Evolutionary conservation across 345 rosid species (phyloP), one percentile per base, ranked within the genome.

Genomic region (Rhodomyrtus tomentosa): DNA sequence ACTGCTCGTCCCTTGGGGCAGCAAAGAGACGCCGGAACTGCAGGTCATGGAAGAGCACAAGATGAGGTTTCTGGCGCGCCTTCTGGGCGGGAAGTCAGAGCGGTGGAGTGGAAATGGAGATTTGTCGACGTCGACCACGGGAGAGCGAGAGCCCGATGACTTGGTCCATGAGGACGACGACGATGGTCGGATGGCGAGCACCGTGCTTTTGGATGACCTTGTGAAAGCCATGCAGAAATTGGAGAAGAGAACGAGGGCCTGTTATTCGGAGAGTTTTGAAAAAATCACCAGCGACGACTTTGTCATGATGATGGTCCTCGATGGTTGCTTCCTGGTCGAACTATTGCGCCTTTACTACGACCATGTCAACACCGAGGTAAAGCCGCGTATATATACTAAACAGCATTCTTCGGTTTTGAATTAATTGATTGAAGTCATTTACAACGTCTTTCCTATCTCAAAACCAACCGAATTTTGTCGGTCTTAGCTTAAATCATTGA

Each of bases 261-360:
- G 84, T 59, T 85, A 85, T 50, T 68, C 82, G 5, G 73, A 68
- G 53, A 6, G 5, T 4, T 50, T 84, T 42, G n/a, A 6, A 0
- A 50, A 50, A 3, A 38, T 38, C 5, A 5, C 3, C 5, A 38
- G 40, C 40, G 42, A 42, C 5, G 84, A 68, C 10, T 85, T 82
- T 18, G 72, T 68, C n/a, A 15, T 13, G 58, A 52, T 68, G 73
- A 85, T 85, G 84, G 84, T 82, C 25, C 20, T 72, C 21, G 84
- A 85, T 82, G 87, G 87, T 38, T 85, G 87, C 87, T 85, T 85
- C 22, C 73, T 85, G n/a, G 50, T 85, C 14, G 87, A 82, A 82
- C 82, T 85, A 4, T n/a, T 85, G 14, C 84, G 87, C 52, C 81
- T 49, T 21, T 25, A 55, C 22, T 6, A 82, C 55, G 53, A 85